These are phyloP conservation scores for Botrytis pseudocinerea DNA, from an alignment of 2,329 filamentous ascomycete species.

Conservation along the genomic window DNA sequence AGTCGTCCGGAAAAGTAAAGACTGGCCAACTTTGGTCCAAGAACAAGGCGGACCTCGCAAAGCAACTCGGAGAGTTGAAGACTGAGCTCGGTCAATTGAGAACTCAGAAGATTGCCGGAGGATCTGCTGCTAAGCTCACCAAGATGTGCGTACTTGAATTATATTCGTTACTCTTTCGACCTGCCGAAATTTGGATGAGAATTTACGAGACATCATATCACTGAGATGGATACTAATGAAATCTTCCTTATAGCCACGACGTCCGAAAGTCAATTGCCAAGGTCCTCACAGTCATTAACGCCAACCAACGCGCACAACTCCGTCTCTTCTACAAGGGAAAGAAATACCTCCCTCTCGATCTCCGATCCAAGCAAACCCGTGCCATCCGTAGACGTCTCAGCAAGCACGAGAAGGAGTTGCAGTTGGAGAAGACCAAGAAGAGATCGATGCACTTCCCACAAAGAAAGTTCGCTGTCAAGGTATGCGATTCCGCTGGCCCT, in stretches of 20 bases:
- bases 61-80: slow-evolving; percentile 95
- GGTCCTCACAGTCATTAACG: slow-evolving; percentile 99
- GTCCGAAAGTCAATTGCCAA: slow-evolving; percentile 99
- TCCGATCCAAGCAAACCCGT: slow-evolving; percentile 97
- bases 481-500: slow-evolving; percentile 26
- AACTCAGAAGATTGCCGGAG: slow-evolving; percentile 95
- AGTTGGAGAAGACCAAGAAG: slow-evolving; percentile 97
- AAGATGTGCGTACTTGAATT: slow-evolving; percentile 73
- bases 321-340: slow-evolving; percentile 99
- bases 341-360: slow-evolving; percentile 98
- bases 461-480: slow-evolving; percentile 99
- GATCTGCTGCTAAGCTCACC: slow-evolving; percentile 92
- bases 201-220: background rate
- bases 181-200: background rate
- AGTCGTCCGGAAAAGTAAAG: slow-evolving; percentile 78
- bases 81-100: slow-evolving; percentile 93
- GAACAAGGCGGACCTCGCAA: slow-evolving; percentile 97
- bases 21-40: slow-evolving; percentile 96
- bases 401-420: slow-evolving; percentile 81
- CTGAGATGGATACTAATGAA: slow-evolving; percentile 1
- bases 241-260: slow-evolving; percentile 70
- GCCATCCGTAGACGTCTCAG: slow-evolving; percentile 95
- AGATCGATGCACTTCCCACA: slow-evolving; percentile 93
- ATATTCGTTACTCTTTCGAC: slow-evolving; percentile 1
- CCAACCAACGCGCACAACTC: slow-evolving; percentile 97